Base-by-base conservation (phyloP, 2,329 filamentous ascomycete species). In the Cladorrhinum sp. region DNA sequence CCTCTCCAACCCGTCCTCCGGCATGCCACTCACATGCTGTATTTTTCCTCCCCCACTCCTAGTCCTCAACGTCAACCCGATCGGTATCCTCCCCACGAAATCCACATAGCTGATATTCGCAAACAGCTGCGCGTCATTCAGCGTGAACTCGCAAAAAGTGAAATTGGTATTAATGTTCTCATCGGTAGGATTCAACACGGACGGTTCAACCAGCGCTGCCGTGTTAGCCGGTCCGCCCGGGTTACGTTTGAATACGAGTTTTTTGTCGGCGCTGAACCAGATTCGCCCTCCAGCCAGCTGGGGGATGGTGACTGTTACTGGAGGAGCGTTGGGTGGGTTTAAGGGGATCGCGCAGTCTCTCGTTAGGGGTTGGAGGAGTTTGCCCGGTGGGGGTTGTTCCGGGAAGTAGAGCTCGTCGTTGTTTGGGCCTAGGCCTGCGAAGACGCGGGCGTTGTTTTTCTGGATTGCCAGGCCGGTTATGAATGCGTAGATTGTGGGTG, bases 21-120 rank as follows among this genome's bases (percentile, higher is more conserved):
- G 73, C 75, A 90, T 82, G 7, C 89, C 88, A 1, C 77, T 73
- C n/a, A 89, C 76, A 49, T 77, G 74, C 66, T 84, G 79, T 2
- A 76, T 74, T 0, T 62, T 69, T n/a, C 79, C 79, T 14, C 73
- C 71, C 1, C 66, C 79, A 14, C 73, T 71, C 1, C 66, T 69
- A 4, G 74, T 77, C 48, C 75, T 74, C 10, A 86, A 74, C 3
- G 78, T 77, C 63, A 86, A 72, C 1, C 80, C 76, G 26, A 86
- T 79, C 4, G 84, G 83, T 67, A 85, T 68, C n/a, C 76, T 74
- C 36, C 75, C 64, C 4, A 88, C 81, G 69, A 89, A 89, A 72
- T 90, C 86, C 49, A 89, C 86, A 69, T 87, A 85, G 69, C 79
- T 84, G 73, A 90, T 87, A 64, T 87, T 87, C 59, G 82, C 84